These are phyloP conservation scores for Kodamaea alishanica DNA, from an alignment of 1,139 yeast genomes.

Conservation along the genomic window DNA sequence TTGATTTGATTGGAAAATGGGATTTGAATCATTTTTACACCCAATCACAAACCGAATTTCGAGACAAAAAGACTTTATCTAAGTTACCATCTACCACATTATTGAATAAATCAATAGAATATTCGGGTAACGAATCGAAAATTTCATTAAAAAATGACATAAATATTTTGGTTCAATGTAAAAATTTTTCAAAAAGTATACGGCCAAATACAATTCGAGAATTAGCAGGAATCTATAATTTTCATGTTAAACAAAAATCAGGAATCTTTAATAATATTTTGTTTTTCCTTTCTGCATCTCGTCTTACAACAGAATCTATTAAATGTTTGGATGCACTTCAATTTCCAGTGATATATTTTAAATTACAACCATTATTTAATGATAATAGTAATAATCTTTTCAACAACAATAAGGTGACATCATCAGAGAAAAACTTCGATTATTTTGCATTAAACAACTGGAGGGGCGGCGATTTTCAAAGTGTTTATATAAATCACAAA, in stretches of 20 bases:
- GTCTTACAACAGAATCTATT: slow-evolving; percentile 57
- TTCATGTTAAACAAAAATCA: slow-evolving; percentile 30
- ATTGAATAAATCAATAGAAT: slow-evolving; percentile 8
- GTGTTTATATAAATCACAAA: slow-evolving; percentile 44
- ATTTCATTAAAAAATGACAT: slow-evolving; percentile 27
- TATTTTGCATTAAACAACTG: slow-evolving; percentile 39
- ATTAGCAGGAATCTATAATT: slow-evolving; percentile 52
- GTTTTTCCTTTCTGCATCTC: slow-evolving; percentile 55
- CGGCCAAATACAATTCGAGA: slow-evolving; percentile 55
- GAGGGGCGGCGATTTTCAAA: slow-evolving; percentile 34
- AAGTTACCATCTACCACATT: slow-evolving; percentile 7
- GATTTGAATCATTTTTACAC: slow-evolving; percentile 33
- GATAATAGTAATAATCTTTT: slow-evolving; percentile 33
- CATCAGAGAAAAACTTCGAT: background rate
- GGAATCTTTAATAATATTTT: slow-evolving; percentile 23
- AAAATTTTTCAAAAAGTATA: slow-evolving; percentile 44
- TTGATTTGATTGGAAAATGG: slow-evolving; percentile 67
- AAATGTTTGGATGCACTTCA: slow-evolving; percentile 35
- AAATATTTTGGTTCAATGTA: slow-evolving; percentile 56
- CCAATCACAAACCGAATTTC: slow-evolving; percentile 1
- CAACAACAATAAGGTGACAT: background rate
- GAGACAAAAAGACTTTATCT: slow-evolving; percentile 2
- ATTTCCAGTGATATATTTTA: slow-evolving; percentile 51
- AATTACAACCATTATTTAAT: slow-evolving; percentile 5
- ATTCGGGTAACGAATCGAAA: slow-evolving; percentile 1